Evolutionary conservation across 352 stramenopile species (phyloP).

Genomic region (Plasmopara halstedii): DNA sequence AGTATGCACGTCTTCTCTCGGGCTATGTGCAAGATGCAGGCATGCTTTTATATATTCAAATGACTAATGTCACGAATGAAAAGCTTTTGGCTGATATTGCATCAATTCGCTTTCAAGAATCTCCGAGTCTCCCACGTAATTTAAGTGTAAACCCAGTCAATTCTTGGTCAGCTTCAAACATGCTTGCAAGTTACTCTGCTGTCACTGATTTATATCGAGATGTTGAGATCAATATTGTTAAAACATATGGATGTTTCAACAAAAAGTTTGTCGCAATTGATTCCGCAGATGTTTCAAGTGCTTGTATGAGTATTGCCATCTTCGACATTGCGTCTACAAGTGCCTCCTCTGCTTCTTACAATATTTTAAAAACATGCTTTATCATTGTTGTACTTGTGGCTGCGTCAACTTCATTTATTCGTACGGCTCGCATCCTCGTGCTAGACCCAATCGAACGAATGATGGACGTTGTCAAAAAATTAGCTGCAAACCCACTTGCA

Average conservation of each 20-base stretch:
- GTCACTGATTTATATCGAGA: conserved; percentile 40
- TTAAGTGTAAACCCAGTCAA: conserved; percentile 56
- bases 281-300: conserved; percentile 32
- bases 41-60: conserved; percentile 42
- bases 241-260: conserved; percentile 72
- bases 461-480: conserved; percentile 83
- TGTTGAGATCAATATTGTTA: conserved; percentile 65
- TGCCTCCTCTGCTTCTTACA: conserved; percentile 55
- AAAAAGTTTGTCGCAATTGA: conserved; percentile 50
- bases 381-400: conserved; percentile 78
- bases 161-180: conserved; percentile 31
- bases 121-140: conserved; percentile 32
- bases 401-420: conserved; percentile 79
- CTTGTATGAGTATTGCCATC: conserved; percentile 68
- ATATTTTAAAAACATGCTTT: conserved; percentile 83
- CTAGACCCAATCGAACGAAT: conserved; percentile 89
- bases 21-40: conserved; percentile 62
- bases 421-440: conserved; percentile 73
- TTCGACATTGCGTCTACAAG: conserved; percentile 71
- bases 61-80: conserved; percentile 44
- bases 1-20: conserved; percentile 51
- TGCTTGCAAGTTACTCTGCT: conserved; percentile 31
- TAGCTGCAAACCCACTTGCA: conserved; percentile 84
- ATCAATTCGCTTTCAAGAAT: conserved; percentile 46
- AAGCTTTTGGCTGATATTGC: conserved; percentile 26